phyloP scores from a whole-genome alignment of 306 rosid species.

The Luffa acutangula region DNA sequence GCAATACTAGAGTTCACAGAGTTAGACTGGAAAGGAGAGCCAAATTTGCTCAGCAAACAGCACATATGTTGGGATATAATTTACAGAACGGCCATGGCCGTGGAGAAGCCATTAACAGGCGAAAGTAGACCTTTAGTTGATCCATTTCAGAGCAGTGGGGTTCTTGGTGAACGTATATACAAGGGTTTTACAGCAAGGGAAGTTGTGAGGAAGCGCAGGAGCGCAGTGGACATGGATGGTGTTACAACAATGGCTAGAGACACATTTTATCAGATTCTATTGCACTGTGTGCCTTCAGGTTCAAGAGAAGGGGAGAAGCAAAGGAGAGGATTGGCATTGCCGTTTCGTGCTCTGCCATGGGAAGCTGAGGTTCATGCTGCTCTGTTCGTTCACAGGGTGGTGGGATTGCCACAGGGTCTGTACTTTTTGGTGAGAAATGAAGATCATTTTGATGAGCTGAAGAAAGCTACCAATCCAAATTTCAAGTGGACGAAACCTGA shows the following conservation, averaged over 20 bases:
- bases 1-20: constrained; percentile 32
- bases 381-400: constrained; percentile 88
- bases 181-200: constrained; percentile 56
- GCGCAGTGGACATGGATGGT: constrained; percentile 94
- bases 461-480: constrained; percentile 43
- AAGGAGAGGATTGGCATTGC: constrained; percentile 43
- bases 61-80: constrained; percentile 88
- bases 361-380: constrained; percentile 88
- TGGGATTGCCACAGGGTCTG: constrained; percentile 60
- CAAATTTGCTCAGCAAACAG: constrained; percentile 72
- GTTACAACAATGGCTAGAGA: constrained; percentile 51
- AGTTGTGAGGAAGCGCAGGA: constrained; percentile 76
- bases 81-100: constrained; percentile 62
- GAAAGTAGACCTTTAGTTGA: constrained; percentile 24
- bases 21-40: constrained; percentile 76
- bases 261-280: constrained; percentile 69
- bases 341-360: constrained; percentile 69
- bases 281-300: constrained; percentile 92
- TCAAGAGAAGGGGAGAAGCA: constrained; percentile 37
- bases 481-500: constrained; percentile 75
- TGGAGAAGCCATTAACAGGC: constrained; percentile 46
- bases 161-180: constrained; percentile 32
- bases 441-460: constrained; percentile 56
- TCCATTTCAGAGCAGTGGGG: constrained; percentile 54
- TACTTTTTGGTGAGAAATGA: constrained; percentile 86